phyloP scores from a whole-genome alignment of 208 protist species.

The Acanthamoeba sp. region DNA sequence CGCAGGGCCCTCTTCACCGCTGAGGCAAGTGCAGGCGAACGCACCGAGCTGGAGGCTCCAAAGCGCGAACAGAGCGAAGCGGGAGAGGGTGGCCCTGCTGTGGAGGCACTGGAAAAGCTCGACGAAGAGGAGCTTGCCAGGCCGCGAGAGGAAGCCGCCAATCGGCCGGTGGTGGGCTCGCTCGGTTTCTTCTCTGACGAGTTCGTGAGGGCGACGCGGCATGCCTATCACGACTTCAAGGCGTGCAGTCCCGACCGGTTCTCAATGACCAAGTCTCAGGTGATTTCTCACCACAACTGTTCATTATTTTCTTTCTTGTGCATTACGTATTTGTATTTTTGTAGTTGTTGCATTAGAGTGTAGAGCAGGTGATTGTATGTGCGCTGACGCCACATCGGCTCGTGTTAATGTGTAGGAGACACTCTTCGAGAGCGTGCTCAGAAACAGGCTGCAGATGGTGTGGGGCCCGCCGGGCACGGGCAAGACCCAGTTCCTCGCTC shows the following conservation, averaged over 20 bases:
- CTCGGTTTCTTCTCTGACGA: background rate
- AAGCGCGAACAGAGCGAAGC: background rate
- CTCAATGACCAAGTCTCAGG: background rate
- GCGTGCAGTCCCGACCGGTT: background rate
- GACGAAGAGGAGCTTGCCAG: background rate
- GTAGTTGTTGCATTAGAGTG: too few relatives aligned
- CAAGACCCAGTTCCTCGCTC: constrained; percentile 9
- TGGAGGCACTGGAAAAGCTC: background rate
- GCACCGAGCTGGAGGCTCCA: too few relatives aligned
- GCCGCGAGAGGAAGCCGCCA: background rate
- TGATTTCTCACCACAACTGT: too few relatives aligned
- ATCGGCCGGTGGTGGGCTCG: background rate
- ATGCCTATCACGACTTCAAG: constrained; percentile 21
- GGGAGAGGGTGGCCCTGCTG: background rate
- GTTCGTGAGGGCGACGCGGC: background rate
- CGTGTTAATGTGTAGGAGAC: too few relatives aligned
- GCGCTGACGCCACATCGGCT: too few relatives aligned
- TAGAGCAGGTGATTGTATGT: background rate
- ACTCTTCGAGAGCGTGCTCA: background rate
- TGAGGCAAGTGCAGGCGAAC: background rate
- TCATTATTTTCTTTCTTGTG: too few relatives aligned
- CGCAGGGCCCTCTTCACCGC: background rate
- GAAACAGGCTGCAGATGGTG: constrained; percentile 17
- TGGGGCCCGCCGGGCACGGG: background rate
- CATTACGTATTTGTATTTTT: too few relatives aligned